phyloP scores from a whole-genome alignment of 2,329 filamentous ascomycete genomes.

The Emergomyces orientalis region DNA sequence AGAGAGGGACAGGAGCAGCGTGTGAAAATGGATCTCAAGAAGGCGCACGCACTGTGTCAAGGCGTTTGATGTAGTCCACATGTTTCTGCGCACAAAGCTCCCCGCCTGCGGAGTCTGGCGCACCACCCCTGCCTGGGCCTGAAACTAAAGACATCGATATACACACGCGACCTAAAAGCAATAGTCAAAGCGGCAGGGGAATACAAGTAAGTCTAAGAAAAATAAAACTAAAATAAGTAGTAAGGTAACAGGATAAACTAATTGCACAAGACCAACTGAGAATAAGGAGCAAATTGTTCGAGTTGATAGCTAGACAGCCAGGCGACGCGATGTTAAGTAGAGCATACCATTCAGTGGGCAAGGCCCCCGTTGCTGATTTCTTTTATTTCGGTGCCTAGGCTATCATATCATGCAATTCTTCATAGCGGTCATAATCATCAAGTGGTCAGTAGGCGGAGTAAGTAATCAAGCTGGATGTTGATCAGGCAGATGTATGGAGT shows the following conservation, averaged over 20 bases:
- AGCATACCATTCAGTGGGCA: not conserved
- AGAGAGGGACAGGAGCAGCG: not conserved
- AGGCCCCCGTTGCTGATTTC: not conserved
- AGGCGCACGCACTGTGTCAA: conserved; percentile 60
- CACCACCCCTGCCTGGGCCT: conserved; percentile 48
- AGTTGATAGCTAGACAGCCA: not conserved
- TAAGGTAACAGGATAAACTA: not conserved
- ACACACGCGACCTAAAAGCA: not conserved
- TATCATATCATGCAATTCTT: not conserved
- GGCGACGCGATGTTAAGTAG: not conserved
- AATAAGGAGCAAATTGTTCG: not conserved
- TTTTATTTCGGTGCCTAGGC: not conserved
- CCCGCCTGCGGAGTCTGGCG: conserved; percentile 36
- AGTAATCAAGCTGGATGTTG: not conserved
- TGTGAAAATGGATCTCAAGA: conserved; percentile 15
- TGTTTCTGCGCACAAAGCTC: conserved; percentile 56
- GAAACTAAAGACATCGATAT: conserved; percentile 50
- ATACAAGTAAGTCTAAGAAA: not conserved
- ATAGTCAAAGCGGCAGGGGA: not conserved
- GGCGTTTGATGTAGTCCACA: conserved; percentile 83
- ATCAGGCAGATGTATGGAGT: too few relatives aligned
- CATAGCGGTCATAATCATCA: not conserved
- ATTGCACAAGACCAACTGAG: not conserved
- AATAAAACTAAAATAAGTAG: not conserved
- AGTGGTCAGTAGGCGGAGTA: not conserved